These are phyloP conservation scores for Oryza glumipatula DNA, from an alignment of 176 grass and related monocot genomes.

Conservation along the genomic window DNA sequence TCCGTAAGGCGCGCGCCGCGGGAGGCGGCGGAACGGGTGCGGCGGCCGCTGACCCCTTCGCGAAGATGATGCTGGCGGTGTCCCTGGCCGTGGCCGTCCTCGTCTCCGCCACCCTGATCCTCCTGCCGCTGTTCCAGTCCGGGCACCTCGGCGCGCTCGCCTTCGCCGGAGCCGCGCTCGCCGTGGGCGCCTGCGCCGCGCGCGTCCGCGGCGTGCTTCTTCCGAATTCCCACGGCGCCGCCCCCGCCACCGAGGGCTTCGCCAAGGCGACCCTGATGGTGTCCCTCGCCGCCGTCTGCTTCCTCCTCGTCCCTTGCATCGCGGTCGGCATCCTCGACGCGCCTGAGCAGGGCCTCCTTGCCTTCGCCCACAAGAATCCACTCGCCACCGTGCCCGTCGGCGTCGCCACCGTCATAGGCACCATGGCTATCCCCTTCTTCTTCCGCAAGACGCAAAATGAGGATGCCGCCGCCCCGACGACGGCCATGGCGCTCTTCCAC, in stretches of 20 bases:
- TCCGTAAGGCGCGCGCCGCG: neutral
- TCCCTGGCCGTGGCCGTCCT: neutral
- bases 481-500: no score
- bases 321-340: neutral
- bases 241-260: no score
- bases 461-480: no score
- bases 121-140: no score
- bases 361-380: neutral
- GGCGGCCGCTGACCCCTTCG: neutral
- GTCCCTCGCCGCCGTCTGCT: neutral
- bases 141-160: no score
- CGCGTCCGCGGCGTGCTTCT: no score
- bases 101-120: neutral
- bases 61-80: neutral
- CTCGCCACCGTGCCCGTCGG: neutral
- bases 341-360: neutral
- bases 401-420: neutral
- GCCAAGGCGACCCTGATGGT: neutral
- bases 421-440: neutral
- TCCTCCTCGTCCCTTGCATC: neutral
- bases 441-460: neutral
- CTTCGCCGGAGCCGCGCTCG: no score
- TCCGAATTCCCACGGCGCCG: no score
- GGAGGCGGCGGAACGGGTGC: neutral
- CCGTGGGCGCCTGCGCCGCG: no score